Evolutionary conservation across 176 grass and related monocot species (phyloP), one percentile per base, ranked within the genome.

Genomic region (Carex parvula): DNA sequence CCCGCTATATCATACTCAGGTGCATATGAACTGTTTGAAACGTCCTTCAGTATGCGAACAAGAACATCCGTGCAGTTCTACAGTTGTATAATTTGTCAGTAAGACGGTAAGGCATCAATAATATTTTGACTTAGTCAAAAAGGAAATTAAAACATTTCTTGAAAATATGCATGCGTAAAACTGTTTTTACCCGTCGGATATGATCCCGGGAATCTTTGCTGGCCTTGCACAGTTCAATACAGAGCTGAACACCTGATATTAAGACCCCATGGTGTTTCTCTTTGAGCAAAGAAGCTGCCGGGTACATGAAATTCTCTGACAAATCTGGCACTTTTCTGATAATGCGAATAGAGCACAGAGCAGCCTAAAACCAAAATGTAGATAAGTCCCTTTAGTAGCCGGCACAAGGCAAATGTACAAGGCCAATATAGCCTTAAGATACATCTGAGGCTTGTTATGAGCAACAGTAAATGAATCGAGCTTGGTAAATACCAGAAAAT

Each of bases 251-350:
- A 81, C 70, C 87, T 90, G 93, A 90, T 89, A 98, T 90, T 78
- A 95, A 87, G 89, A 95, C 93, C 18, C 96, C 93, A 6, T 99
- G 93, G 79, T 99, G 97, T 78, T 99, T 99, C 86, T 99, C 97
- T 90, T 96, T 99, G 29, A 99, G 87, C 79, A 94, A 87, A 53
- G 91, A 94, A 83, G 79, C 79, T 80, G 97, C 97, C 24, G 87
- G 79, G 66, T 83, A 80, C 87, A 91, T 91, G 84, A 96, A 94
- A 63, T 91, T 99, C 82, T 99, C 97, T 83, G 97, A 89, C 85
- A 99, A 85, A 70, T 99, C 97, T 70, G 97, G 90, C 76, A 96
- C 97, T 90, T 99, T 99, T 80, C 97, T 88, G 70, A 99, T 88
- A 79, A 99, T 96, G 69, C 97, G 81, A 86, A 99, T 89, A 86